These are phyloP conservation scores for Podosphaera fusca DNA, from an alignment of 2,329 filamentous ascomycete genomes.

Conservation along the genomic window DNA sequence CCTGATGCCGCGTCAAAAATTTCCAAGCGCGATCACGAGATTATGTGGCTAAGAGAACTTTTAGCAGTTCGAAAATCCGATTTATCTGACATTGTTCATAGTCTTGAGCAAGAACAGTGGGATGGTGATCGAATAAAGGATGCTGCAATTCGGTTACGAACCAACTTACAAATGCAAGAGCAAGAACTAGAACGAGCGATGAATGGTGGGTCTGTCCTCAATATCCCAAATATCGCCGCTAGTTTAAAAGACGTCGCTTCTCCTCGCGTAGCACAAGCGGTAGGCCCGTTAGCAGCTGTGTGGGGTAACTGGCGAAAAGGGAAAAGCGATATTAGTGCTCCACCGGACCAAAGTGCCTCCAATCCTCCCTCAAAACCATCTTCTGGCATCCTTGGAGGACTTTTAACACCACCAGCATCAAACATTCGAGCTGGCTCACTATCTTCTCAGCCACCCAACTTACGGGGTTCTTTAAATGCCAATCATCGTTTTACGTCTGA, in stretches of 20 bases:
- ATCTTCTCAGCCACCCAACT: constrained; percentile 23
- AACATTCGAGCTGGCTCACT: constrained; percentile 16
- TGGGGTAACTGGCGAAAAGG: constrained; percentile 78
- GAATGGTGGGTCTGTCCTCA: constrained; percentile 42
- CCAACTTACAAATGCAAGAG: constrained; percentile 94
- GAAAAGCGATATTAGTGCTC: constrained; percentile 2
- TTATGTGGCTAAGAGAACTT: constrained; percentile 82
- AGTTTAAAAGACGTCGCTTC: constrained; percentile 49
- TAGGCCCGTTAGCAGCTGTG: constrained; percentile 63
- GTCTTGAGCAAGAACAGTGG: constrained; percentile 50
- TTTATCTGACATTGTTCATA: constrained; percentile 71
- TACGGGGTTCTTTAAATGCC: constrained; percentile 29
- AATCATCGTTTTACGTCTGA: constrained; percentile 33
- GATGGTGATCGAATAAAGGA: constrained; percentile 65
- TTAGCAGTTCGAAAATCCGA: constrained; percentile 78
- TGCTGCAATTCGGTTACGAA: constrained; percentile 75
- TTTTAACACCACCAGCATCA: constrained; percentile 27
- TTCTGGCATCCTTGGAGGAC: constrained; percentile 46
- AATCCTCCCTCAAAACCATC: constrained; percentile 21
- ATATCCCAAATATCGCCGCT: constrained; percentile 53
- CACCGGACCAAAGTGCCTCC: not conserved
- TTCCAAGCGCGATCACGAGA: constrained; percentile 81
- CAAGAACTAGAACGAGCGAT: constrained; percentile 76
- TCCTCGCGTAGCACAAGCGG: constrained; percentile 62
- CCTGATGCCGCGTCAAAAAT: constrained; percentile 62